phyloP scores from a whole-genome alignment of 768 basidiomycete species.

The Aureoboletus auriporus region DNA sequence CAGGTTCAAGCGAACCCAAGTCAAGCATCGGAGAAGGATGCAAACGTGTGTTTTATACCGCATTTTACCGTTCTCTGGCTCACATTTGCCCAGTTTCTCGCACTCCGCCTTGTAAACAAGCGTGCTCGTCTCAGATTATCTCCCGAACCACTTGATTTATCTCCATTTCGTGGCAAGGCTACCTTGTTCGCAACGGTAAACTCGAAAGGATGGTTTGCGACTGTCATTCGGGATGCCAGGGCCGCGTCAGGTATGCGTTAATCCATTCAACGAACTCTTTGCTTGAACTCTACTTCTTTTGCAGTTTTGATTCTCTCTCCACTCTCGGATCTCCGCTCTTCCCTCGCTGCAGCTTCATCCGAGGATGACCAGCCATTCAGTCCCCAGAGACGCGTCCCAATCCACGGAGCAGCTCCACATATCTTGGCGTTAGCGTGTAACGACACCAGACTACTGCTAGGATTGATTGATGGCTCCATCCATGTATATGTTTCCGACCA shows the following conservation, averaged over 20 bases:
- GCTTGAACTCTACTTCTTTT: background rate
- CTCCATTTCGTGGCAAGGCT: conserved; percentile 40
- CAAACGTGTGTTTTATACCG: conserved; percentile 19
- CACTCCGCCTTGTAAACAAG: conserved; percentile 47
- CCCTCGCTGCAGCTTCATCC: conserved; percentile 41
- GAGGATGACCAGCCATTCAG: conserved; percentile 40
- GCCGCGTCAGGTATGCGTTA: conserved; percentile 35
- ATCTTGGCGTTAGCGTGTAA: conserved; percentile 53
- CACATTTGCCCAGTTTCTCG: conserved; percentile 32
- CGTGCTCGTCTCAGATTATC: conserved; percentile 64
- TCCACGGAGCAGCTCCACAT: conserved; percentile 46
- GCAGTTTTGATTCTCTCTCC: conserved; percentile 61
- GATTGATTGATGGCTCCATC: conserved; percentile 55
- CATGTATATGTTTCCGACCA: conserved; percentile 53
- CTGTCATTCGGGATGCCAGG: conserved; percentile 39
- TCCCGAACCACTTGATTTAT: conserved; percentile 40
- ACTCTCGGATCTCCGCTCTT: conserved; percentile 54
- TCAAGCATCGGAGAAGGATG: conserved; percentile 28
- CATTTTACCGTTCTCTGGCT: conserved; percentile 4
- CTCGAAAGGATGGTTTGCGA: conserved; percentile 66
- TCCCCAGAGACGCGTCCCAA: conserved; percentile 48
- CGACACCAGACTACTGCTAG: conserved; percentile 59
- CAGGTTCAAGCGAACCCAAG: conserved; percentile 23
- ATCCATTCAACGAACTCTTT: background rate
- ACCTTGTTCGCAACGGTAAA: conserved; percentile 59